Evolutionary conservation across 179 eudicot species (phyloP).

Genomic region (Beta corolliflora): DNA sequence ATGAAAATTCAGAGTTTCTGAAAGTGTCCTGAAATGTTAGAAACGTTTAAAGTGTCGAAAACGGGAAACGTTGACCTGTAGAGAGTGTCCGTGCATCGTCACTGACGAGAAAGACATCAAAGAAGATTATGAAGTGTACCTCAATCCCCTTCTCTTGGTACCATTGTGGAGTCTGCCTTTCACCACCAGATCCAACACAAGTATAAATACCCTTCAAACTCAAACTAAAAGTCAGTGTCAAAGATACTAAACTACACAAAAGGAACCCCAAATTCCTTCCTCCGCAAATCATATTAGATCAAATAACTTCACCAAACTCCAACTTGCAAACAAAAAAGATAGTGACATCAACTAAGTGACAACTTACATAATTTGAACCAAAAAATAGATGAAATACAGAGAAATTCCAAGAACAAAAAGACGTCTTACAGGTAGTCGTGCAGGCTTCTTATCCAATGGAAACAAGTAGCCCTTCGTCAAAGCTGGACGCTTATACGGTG

Average conservation of each 20-base stretch:
- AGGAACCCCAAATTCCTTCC: neutral
- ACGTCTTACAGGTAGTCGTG: slow-evolving; percentile 84
- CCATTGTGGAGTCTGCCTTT: slow-evolving; percentile 99
- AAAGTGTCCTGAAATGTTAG: too few relatives aligned
- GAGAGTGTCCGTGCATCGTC: too few relatives aligned
- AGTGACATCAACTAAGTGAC: neutral
- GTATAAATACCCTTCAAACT: slow-evolving; percentile 80
- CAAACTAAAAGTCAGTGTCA: neutral
- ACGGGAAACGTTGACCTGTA: too few relatives aligned
- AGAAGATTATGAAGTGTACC: slow-evolving; percentile 45
- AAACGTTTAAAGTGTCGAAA: too few relatives aligned
- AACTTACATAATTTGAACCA: neutral
- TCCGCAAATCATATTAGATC: neutral
- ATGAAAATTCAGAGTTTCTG: too few relatives aligned
- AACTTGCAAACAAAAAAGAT: neutral
- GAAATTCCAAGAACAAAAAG: neutral
- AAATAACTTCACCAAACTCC: neutral
- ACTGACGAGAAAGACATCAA: slow-evolving; percentile 11
- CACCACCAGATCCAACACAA: slow-evolving; percentile 98
- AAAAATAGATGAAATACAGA: neutral
- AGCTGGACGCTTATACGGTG: slow-evolving; percentile 98
- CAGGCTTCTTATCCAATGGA: slow-evolving; percentile 95
- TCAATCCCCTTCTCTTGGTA: slow-evolving; percentile 96
- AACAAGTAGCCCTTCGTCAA: slow-evolving; percentile 91
- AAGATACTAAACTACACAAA: neutral